Evolutionary conservation across 1,284 basidiomycete species (phyloP), one percentile per base, ranked within the genome.

Genomic region (Xerocomus nothofagi): DNA sequence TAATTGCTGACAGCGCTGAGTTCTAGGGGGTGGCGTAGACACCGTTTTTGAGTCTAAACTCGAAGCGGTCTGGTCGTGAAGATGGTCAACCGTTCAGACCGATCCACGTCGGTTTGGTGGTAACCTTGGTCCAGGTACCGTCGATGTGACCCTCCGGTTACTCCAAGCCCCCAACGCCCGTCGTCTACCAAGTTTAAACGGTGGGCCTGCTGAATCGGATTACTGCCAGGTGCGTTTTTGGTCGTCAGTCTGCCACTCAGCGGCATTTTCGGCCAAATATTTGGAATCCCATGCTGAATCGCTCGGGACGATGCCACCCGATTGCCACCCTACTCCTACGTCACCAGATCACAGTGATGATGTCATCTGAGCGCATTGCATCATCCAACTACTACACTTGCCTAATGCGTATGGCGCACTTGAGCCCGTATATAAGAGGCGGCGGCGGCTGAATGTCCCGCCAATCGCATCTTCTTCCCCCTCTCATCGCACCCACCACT

Each of bases 331-430:
- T 7, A 37, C 1, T 17, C 12, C 55, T 51, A 60, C 62, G 61
- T 65, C 61, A 66, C 49, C 27, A 31, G 10, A 48, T 41, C 38
- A 33, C 15, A 15, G 7, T n/a, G 52, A 66, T 66, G 67, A 66
- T 68, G 63, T 69, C 63, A 65, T 64, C 15, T 31, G 27, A 11
- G 18, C 20, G 23, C 17, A 63, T 53, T 53, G 61, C 62, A 61
- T 67, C 49, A 51, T 49, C 33, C n/a, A 51, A 58, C 44, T 11
- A 53, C 39, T 50, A 47, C 62, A 53, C 43, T 57, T 69, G 20
- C 63, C 67, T 67, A 67, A 69, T 67, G 39, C 43, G 67, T 66
- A 51, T 34, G 37, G 41, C 14, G 29, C 33, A 45, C 52, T 45
- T 40, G 47, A 42, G 32, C 41, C n/a, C 0, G 50, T 65, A 66